Evolutionary conservation across 495 filamentous ascomycete genomes (phyloP), one percentile per base, ranked within the genome.

Genomic region (Daldinia concentrica): DNA sequence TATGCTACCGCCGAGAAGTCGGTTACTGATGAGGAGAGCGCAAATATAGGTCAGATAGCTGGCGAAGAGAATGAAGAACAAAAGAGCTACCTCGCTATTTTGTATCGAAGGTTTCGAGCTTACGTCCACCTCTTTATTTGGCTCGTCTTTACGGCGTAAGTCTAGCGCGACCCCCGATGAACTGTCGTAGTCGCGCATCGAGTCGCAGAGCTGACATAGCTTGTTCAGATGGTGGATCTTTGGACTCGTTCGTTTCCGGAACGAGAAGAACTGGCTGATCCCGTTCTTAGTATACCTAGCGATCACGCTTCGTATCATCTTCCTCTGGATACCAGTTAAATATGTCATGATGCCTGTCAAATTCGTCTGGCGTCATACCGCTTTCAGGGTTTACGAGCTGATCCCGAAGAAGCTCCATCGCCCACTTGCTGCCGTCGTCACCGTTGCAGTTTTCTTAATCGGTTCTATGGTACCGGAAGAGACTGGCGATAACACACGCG

Each of bases 151-250:
- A 78, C 76, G 12, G 76, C 76, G 76, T 78, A 71, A 78, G 76
- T 78, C 41, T 64, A 24, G 17, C 58, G 37, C 26, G 43, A 56
- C 55, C 64, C 36, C 57, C 24, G 39, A 58, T 65, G 57, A 65
- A 43, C 34, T 41, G 58, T 57, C 36, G 36, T 45, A 57, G 37
- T 68, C 62, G 39, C 43, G 52, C 39, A 39, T 45, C 14, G 36
- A 36, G 61, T 65, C 60, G 48, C 50, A n/a, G 37, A 50, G 52
- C 65, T 71, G 56, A 72, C 57, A 62, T 54, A 37, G 37, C 24
- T 64, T 58, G 14, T 70, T 52, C 69, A 93, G 92, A 58, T 97
- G 94, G 94, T 97, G 92, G 93, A 94, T 95, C 64, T 91, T 89
- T 48, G 89, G 91, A 43, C 84, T 97, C 19, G 82, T 94, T 64